Evolutionary conservation across 441 rosid species (phyloP).

Genomic region (Eruca vesicaria): DNA sequence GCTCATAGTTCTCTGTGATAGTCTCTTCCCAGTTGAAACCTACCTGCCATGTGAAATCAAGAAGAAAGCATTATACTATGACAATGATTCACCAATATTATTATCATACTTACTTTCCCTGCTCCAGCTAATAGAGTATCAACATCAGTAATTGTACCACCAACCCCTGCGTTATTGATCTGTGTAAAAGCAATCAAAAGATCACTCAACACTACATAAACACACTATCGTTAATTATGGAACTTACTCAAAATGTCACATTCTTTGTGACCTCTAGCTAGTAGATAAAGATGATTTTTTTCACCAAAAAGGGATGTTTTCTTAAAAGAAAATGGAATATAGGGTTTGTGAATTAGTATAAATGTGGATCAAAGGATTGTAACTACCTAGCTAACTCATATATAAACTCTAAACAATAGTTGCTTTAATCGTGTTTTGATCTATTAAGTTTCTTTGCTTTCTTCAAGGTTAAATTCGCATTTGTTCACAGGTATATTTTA

Average conservation of each 20-base stretch:
- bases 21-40: conserved; percentile 24
- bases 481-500: not conserved
- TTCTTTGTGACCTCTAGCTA: not conserved
- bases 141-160: conserved; percentile 34
- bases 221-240: not conserved
- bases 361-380: not conserved
- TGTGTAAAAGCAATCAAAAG: conserved; percentile 30
- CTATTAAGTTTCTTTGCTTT: not conserved
- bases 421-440: not conserved
- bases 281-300: no score
- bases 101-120: conserved; percentile 26
- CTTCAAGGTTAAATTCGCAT: not conserved
- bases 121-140: conserved; percentile 27
- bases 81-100: not conserved
- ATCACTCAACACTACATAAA: not conserved
- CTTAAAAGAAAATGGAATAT: no score
- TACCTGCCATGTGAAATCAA: not conserved
- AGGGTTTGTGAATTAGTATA: no score
- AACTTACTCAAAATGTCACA: not conserved
- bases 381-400: not conserved
- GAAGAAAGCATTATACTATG: not conserved
- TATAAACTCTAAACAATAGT: no score
- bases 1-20: conserved; percentile 30
- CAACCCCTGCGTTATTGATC: conserved; percentile 63
- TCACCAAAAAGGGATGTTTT: no score